Percentiles rank a stretch among this genome's conserved stretches.
Evolutionary conservation across 176 grass and related monocot genomes (phyloP).

Genomic region (Rhipidocladum racemiflorum): DNA sequence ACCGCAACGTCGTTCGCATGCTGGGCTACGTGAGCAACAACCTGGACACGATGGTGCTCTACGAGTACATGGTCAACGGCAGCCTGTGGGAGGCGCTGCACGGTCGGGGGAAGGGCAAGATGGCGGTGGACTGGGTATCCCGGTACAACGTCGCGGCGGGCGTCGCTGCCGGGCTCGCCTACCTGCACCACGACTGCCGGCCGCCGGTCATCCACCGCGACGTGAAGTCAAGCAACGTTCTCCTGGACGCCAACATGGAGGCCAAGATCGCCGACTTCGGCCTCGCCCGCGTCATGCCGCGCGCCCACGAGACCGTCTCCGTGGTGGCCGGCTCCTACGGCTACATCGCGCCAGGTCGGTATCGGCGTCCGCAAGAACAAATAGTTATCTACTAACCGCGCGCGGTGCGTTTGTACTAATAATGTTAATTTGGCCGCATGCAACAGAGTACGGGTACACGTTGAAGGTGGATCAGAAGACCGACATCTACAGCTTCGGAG

Average conservation of each 20-base stretch:
- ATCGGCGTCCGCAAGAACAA: background rate
- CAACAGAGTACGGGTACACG: conserved; percentile 86
- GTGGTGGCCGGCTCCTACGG: conserved; percentile 86
- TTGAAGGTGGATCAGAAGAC: conserved; percentile 93
- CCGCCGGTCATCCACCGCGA: conserved; percentile 92
- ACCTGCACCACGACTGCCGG: conserved; percentile 92
- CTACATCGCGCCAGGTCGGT: conserved; percentile 85
- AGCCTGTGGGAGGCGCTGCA: conserved; percentile 95
- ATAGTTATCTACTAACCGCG: background rate
- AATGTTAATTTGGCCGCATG: background rate
- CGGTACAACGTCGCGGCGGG: conserved; percentile 85
- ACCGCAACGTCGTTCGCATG: conserved; percentile 87
- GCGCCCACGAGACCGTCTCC: conserved; percentile 75
- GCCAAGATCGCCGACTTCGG: conserved; percentile 90
- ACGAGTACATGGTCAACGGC: conserved; percentile 96
- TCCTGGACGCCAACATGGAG: conserved; percentile 81
- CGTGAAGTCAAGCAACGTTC: conserved; percentile 95
- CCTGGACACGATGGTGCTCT: conserved; percentile 84
- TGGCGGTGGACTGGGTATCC: conserved; percentile 78
- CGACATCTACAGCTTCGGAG: conserved; percentile 94
- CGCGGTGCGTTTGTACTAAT: background rate
- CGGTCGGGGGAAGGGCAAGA: conserved; percentile 48
- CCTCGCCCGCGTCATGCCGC: conserved; percentile 77
- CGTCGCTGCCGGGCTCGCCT: conserved; percentile 75
- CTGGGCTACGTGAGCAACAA: conserved; percentile 91